Evolutionary conservation across 2,329 filamentous ascomycete species (phyloP).

Genomic region (Apiospora kogelbergensis): DNA sequence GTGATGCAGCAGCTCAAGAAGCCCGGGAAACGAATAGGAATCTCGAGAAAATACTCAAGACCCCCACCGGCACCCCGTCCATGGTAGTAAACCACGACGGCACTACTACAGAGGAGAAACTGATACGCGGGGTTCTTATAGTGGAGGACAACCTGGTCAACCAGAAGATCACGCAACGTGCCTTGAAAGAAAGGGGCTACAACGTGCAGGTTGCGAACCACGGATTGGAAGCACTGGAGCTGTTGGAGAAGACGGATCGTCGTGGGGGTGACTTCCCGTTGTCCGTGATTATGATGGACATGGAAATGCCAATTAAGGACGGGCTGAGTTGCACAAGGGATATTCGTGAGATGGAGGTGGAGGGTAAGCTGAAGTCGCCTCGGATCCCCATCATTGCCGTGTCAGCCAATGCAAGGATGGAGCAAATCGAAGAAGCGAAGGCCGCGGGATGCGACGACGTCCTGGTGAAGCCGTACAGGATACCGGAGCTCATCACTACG

Average conservation of each 20-base stretch:
- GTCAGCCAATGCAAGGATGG: slow-evolving; percentile 65
- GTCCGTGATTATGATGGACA: slow-evolving; percentile 71
- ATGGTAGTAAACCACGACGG: slow-evolving; percentile 13
- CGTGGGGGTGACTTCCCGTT: slow-evolving; percentile 37
- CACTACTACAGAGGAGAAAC: slow-evolving; percentile 18
- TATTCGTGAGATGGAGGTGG: slow-evolving; percentile 61
- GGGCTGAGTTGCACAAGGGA: slow-evolving; percentile 64
- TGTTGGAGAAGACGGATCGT: slow-evolving; percentile 22
- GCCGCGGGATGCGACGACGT: slow-evolving; percentile 61
- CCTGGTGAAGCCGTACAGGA: slow-evolving; percentile 71
- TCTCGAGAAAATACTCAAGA: slow-evolving; percentile 27
- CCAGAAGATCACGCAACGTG: slow-evolving; percentile 61
- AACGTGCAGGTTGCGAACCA: slow-evolving; percentile 62
- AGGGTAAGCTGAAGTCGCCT: slow-evolving; percentile 50
- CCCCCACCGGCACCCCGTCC: slow-evolving; percentile 14
- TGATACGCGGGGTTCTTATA: slow-evolving; percentile 54
- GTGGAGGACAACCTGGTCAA: slow-evolving; percentile 70
- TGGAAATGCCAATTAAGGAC: slow-evolving; percentile 75
- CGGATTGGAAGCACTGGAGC: slow-evolving; percentile 58
- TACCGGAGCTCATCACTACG: slow-evolving; percentile 59
- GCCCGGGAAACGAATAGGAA: slow-evolving; percentile 28
- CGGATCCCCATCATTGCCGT: slow-evolving; percentile 64
- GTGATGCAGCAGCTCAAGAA: slow-evolving; percentile 38
- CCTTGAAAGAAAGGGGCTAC: slow-evolving; percentile 58
- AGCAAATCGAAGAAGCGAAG: slow-evolving; percentile 55